These are phyloP conservation scores for Phyllosticta capitalensis DNA, from an alignment of 2,329 filamentous ascomycete species.

Conservation along the genomic window DNA sequence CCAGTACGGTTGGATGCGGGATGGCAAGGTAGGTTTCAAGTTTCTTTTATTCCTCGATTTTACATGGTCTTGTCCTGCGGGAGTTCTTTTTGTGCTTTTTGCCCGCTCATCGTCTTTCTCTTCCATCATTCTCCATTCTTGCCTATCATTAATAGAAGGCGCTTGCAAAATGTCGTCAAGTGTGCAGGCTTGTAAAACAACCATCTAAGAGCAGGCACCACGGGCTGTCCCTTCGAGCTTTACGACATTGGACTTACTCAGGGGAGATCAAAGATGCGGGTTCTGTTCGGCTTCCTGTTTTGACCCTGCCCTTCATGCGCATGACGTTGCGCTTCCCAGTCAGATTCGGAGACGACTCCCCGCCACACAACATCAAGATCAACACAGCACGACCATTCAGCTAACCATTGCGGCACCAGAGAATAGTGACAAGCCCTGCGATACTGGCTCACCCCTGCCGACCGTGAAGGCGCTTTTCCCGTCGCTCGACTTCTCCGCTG, in stretches of 20 bases:
- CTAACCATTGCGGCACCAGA: slow-evolving; percentile 20
- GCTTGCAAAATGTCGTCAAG: too few species aligned
- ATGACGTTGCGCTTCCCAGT: neutral
- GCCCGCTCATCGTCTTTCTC: neutral
- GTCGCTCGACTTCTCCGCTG: slow-evolving; percentile 43
- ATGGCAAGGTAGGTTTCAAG: slow-evolving; percentile 49
- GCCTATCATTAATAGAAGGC: neutral
- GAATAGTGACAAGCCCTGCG: slow-evolving; percentile 46
- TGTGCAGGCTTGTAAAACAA: too few species aligned
- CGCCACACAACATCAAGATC: neutral
- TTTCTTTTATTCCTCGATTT: neutral
- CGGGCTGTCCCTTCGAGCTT: too few species aligned
- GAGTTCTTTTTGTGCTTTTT: neutral
- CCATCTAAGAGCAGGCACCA: too few species aligned
- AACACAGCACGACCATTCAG: neutral
- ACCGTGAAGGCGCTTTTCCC: slow-evolving; percentile 43
- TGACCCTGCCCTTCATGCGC: neutral
- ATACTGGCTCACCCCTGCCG: slow-evolving; percentile 45
- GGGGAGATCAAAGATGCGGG: too few species aligned
- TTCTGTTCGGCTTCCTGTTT: neutral
- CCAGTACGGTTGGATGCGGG: slow-evolving; percentile 48
- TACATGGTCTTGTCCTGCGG: neutral
- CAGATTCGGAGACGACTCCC: neutral
- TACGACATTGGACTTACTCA: too few species aligned
- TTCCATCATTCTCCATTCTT: neutral